Evolutionary conservation across 192 early-diverging fungal genomes (phyloP).

Genomic region (Coemansia sp.): DNA sequence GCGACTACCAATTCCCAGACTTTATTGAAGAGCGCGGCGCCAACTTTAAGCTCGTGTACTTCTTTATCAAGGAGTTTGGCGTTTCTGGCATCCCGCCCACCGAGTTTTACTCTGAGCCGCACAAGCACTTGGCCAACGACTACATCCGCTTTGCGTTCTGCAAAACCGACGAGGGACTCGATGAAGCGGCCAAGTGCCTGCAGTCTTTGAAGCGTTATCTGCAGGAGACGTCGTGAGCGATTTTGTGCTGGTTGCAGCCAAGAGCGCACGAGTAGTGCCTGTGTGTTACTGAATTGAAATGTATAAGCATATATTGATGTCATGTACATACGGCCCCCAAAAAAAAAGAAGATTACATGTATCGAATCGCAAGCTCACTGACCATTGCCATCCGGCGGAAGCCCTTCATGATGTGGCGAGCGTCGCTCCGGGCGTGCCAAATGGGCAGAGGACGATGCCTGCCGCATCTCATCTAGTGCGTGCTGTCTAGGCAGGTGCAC

Average conservation of each 20-base stretch:
- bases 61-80: conserved; percentile 85
- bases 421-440: neutral
- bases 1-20: conserved; percentile 62
- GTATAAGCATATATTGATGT: neutral
- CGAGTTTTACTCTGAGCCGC: conserved; percentile 81
- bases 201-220: conserved; percentile 60
- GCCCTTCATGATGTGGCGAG: neutral
- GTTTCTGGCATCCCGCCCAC: conserved; percentile 91
- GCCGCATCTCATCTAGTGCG: conserved; percentile 14
- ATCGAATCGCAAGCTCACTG: neutral
- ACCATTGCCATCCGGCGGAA: conserved; percentile 1
- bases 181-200: conserved; percentile 71
- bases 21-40: conserved; percentile 63
- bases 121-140: conserved; percentile 67
- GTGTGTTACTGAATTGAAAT: neutral
- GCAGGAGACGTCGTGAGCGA: conserved; percentile 1
- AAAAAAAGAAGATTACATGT: neutral
- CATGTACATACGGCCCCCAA: neutral
- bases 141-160: conserved; percentile 92
- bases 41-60: conserved; percentile 82
- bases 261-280: neutral
- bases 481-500: conserved; percentile 26
- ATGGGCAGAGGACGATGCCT: neutral
- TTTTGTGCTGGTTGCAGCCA: neutral
- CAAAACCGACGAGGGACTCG: conserved; percentile 84